These are phyloP conservation scores for Tephrocybe sp. DNA, from an alignment of 768 basidiomycete genomes.

Conservation along the genomic window DNA sequence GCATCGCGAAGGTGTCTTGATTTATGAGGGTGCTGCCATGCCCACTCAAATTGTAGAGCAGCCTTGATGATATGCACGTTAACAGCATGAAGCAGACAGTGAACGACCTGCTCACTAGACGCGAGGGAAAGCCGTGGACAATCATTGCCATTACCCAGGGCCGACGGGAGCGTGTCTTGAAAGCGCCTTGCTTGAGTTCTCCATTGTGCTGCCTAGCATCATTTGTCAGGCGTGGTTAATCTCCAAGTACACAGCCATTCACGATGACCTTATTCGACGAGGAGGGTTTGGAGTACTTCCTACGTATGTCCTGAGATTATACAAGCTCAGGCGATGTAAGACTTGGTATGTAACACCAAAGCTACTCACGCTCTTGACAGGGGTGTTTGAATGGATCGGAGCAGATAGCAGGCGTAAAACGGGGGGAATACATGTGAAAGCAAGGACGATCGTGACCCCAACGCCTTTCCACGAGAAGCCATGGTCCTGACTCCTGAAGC, in stretches of 20 bases:
- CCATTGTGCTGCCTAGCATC: conserved; percentile 75
- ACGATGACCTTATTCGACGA: conserved; percentile 58
- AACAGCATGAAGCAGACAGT: neutral
- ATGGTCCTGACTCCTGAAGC: neutral
- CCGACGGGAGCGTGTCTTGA: conserved; percentile 56
- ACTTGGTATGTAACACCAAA: neutral
- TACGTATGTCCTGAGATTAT: conserved; percentile 61
- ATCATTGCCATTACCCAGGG: conserved; percentile 89
- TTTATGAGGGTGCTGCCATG: conserved; percentile 78
- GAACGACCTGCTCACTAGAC: conserved; percentile 34
- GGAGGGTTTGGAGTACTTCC: conserved; percentile 72
- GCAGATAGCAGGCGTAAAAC: conserved; percentile 84
- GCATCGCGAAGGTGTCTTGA: conserved; percentile 62
- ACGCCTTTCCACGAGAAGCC: conserved; percentile 7
- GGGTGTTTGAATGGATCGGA: conserved; percentile 63
- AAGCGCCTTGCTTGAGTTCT: conserved; percentile 68
- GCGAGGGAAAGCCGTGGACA: conserved; percentile 80
- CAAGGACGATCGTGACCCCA: conserved; percentile 25
- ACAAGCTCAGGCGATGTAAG: conserved; percentile 1
- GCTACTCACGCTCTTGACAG: conserved; percentile 41
- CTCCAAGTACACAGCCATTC: no score
- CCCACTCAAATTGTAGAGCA: conserved; percentile 82
- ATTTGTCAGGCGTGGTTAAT: no score
- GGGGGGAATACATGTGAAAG: conserved; percentile 49
- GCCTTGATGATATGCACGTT: conserved; percentile 37